Conservation (phyloP, 768 basidiomycete genomes). For the Galerina sulciceps region DNA sequence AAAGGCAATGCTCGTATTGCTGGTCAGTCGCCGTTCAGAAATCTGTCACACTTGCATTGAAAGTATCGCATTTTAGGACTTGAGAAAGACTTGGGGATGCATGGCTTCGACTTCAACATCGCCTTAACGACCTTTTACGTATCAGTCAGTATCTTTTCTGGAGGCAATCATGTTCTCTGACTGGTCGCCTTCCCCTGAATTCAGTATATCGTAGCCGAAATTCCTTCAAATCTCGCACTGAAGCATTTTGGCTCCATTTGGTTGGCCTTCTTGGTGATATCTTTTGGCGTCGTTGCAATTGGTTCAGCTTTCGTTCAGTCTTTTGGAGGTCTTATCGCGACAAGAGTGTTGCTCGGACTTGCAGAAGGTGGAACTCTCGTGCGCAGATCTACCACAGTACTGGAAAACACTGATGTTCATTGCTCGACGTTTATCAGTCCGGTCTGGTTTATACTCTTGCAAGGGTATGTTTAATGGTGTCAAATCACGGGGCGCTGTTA, state of each 20-base stretch:
- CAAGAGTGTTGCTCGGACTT: constrained; percentile 43
- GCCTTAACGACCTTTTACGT: constrained; percentile 46
- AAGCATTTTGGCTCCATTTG: constrained; percentile 44
- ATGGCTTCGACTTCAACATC: constrained; percentile 44
- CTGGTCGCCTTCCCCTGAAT: not conserved
- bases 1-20: constrained; percentile 29
- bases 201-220: constrained; percentile 41
- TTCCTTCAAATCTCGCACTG: constrained; percentile 46
- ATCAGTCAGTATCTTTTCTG: constrained; percentile 28
- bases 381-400: constrained; percentile 9
- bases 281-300: constrained; percentile 41
- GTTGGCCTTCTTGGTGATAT: constrained; percentile 40
- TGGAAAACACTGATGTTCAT: not conserved
- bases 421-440: constrained; percentile 26
- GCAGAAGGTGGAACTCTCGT: constrained; percentile 48
- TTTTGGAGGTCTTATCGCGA: constrained; percentile 37
- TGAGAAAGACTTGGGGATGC: constrained; percentile 45
- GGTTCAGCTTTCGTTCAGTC: constrained; percentile 42
- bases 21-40: constrained; percentile 9
- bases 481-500: not conserved
- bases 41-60: not conserved
- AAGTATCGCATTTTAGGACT: constrained; percentile 27
- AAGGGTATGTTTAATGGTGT: constrained; percentile 30
- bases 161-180: not conserved
- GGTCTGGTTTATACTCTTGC: constrained; percentile 43